These are phyloP conservation scores for Mollisiaceae sp. DNA, from an alignment of 2,329 filamentous ascomycete genomes.

Conservation along the genomic window DNA sequence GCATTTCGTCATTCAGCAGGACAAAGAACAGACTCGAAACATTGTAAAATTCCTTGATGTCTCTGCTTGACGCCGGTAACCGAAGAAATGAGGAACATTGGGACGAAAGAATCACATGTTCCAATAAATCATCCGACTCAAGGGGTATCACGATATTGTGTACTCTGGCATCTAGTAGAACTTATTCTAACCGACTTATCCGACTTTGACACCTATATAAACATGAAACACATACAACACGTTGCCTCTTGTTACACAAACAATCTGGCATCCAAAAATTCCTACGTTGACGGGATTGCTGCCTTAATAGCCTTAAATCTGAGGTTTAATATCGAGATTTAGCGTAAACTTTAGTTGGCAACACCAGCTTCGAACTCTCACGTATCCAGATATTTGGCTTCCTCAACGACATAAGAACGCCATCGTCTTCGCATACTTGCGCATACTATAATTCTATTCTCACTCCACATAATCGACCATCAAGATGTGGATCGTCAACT, in stretches of 20 bases:
- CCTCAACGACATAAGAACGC: background rate
- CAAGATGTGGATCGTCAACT: constrained; percentile 91
- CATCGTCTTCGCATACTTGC: background rate
- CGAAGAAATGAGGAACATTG: background rate
- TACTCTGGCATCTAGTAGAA: constrained; percentile 4
- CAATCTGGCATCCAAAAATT: background rate
- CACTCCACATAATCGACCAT: constrained; percentile 10
- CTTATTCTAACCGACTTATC: background rate
- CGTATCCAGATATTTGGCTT: constrained; percentile 17
- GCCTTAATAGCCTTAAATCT: background rate
- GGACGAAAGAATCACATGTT: constrained; percentile 11
- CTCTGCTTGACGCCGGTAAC: background rate
- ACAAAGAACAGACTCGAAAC: background rate
- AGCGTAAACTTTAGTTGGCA: constrained; percentile 13
- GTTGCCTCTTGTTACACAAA: background rate
- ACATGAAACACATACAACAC: background rate
- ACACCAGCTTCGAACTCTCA: constrained; percentile 21
- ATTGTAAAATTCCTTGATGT: background rate
- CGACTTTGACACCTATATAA: background rate
- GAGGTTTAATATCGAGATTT: background rate
- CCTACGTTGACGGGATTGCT: background rate
- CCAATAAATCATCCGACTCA: constrained; percentile 3
- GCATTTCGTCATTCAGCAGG: background rate
- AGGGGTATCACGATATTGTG: background rate
- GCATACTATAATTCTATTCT: background rate